These are phyloP conservation scores for Microdochium paspali DNA, from an alignment of 2,329 filamentous ascomycete species.

Conservation along the genomic window DNA sequence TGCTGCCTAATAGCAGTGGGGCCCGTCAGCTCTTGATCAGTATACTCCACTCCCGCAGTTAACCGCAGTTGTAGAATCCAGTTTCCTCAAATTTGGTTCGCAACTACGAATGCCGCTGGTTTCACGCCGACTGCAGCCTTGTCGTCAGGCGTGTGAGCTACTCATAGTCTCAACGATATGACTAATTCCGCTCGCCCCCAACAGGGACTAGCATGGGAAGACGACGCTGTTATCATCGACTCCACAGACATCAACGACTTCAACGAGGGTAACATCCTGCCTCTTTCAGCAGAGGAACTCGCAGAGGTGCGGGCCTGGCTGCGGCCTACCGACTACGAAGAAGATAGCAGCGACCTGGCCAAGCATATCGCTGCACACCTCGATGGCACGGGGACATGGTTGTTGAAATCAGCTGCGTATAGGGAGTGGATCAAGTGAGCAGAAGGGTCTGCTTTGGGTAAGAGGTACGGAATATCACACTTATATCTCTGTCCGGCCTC, in stretches of 20 bases:
- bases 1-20: too few species aligned
- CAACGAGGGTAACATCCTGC: not conserved
- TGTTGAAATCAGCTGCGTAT: not conserved
- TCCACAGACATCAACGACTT: not conserved
- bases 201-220: too few species aligned
- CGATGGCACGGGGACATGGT: not conserved
- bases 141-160: too few species aligned
- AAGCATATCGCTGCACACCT: not conserved
- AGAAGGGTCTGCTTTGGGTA: not conserved
- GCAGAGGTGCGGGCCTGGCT: not conserved
- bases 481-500: not conserved
- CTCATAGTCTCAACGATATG: too few species aligned
- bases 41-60: too few species aligned
- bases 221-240: not conserved
- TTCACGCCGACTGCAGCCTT: too few species aligned
- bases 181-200: too few species aligned
- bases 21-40: too few species aligned
- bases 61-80: too few species aligned
- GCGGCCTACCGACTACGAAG: not conserved
- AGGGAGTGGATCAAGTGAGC: not conserved
- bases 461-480: not conserved
- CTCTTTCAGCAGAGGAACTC: not conserved
- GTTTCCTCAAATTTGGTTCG: too few species aligned
- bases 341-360: not conserved
- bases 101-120: too few species aligned